phyloP scores from a whole-genome alignment of 2,329 filamentous ascomycete genomes.

The Fusarium coffeatum region DNA sequence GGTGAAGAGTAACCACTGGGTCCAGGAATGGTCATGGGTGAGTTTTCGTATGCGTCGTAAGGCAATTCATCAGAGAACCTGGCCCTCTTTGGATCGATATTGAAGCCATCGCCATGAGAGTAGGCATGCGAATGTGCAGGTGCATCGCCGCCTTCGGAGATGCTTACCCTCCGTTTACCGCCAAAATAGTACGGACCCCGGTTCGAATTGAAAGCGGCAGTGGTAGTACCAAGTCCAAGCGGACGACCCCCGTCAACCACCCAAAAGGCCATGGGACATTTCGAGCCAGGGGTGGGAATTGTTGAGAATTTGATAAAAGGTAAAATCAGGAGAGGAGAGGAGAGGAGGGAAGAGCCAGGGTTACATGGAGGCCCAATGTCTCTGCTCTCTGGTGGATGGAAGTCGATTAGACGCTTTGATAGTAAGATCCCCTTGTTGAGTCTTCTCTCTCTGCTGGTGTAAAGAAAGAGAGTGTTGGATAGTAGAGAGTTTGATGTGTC shows the following conservation, averaged over 20 bases:
- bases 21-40: slow-evolving; percentile 10
- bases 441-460: not conserved
- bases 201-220: slow-evolving; percentile 34
- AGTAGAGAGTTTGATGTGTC: slow-evolving; percentile 6
- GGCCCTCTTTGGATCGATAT: slow-evolving; percentile 41
- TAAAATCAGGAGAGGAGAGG: slow-evolving; percentile 15
- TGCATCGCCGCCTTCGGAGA: slow-evolving; percentile 48
- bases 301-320: slow-evolving; percentile 29
- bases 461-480: not conserved
- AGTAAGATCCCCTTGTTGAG: not conserved
- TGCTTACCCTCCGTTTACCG: slow-evolving; percentile 56
- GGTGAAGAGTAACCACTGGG: slow-evolving; percentile 21
- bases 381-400: not conserved
- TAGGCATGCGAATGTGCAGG: not conserved
- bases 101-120: slow-evolving; percentile 36
- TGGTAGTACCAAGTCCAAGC: slow-evolving; percentile 45
- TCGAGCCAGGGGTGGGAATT: slow-evolving; percentile 26
- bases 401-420: not conserved
- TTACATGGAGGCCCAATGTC: slow-evolving; percentile 22
- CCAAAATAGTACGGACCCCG: slow-evolving; percentile 48
- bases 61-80: slow-evolving; percentile 34
- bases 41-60: slow-evolving; percentile 28
- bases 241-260: slow-evolving; percentile 51
- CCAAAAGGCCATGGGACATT: slow-evolving; percentile 57
- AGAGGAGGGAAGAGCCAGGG: slow-evolving; percentile 10